Conservation (phyloP, 495 filamentous ascomycete species). For the Lasiosphaeria hispida region DNA sequence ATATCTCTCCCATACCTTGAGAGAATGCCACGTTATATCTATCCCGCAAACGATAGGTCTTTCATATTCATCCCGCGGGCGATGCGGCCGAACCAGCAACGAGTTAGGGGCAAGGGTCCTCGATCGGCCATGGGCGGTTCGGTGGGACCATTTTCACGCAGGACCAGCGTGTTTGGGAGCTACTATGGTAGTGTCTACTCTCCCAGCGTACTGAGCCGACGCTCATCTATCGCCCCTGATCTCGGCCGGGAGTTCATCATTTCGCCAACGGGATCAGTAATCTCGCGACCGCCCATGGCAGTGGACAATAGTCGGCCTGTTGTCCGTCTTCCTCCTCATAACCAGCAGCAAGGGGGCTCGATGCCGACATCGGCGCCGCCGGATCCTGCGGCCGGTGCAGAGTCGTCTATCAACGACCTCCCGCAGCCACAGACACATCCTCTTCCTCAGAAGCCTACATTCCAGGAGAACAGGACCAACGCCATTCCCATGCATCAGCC, state of each 20-base stretch:
- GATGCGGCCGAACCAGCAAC: slow-evolving; percentile 86
- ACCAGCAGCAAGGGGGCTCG: slow-evolving; percentile 35
- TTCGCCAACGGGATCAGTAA: slow-evolving; percentile 74
- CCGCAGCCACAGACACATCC: slow-evolving; percentile 58
- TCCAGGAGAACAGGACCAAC: slow-evolving; percentile 72
- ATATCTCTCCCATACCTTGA: slow-evolving; percentile 77
- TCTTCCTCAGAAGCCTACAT: slow-evolving; percentile 67
- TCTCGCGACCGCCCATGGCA: slow-evolving; percentile 62
- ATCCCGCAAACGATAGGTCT: slow-evolving; percentile 81
- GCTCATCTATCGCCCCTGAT: slow-evolving; percentile 81
- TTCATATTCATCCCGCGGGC: slow-evolving; percentile 98
- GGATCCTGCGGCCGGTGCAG: slow-evolving; percentile 18
- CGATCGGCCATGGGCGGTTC: slow-evolving; percentile 62
- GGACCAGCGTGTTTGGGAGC: slow-evolving; percentile 68
- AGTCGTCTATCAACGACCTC: slow-evolving; percentile 47
- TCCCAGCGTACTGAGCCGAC: slow-evolving; percentile 88
- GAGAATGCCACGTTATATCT: slow-evolving; percentile 75
- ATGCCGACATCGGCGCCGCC: slow-evolving; percentile 13
- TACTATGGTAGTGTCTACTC: slow-evolving; percentile 79
- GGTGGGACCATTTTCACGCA: slow-evolving; percentile 64
- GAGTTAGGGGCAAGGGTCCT: slow-evolving; percentile 64
- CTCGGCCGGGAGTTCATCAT: slow-evolving; percentile 68
- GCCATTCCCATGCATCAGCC: slow-evolving; percentile 93
- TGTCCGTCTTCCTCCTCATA: slow-evolving; percentile 77
- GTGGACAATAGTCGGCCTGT: slow-evolving; percentile 69